These are phyloP conservation scores for Mucor velutinosus DNA, from an alignment of 371 early-diverging fungal species.

Conservation along the genomic window DNA sequence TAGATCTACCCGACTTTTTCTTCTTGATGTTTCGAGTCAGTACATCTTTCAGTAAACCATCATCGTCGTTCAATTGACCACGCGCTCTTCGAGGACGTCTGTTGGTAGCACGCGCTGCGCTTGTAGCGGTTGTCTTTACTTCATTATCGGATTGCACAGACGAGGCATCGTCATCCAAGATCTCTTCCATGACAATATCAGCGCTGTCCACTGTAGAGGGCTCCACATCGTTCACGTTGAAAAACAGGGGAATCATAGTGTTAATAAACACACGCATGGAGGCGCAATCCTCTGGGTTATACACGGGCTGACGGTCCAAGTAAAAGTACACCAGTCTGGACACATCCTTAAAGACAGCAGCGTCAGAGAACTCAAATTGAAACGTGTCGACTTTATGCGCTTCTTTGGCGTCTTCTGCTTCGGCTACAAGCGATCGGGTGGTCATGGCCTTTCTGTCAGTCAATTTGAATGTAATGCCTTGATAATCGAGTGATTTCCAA, in stretches of 20 bases:
- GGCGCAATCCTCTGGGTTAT: slow-evolving; percentile 65
- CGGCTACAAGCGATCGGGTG: slow-evolving; percentile 75
- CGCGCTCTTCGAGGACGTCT: slow-evolving; percentile 5
- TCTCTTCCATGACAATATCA: slow-evolving; percentile 42
- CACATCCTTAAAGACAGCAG: slow-evolving; percentile 66
- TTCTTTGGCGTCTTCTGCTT: slow-evolving; percentile 77
- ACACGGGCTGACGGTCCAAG: slow-evolving; percentile 53
- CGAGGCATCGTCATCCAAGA: slow-evolving; percentile 28
- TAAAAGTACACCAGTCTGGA: slow-evolving; percentile 60
- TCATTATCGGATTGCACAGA: slow-evolving; percentile 18
- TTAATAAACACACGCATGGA: slow-evolving; percentile 72
- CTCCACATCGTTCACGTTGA: slow-evolving; percentile 55
- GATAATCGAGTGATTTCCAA: slow-evolving; percentile 97
- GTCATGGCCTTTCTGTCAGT: slow-evolving; percentile 84
- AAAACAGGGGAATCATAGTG: slow-evolving; percentile 72
- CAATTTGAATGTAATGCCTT: slow-evolving; percentile 84
- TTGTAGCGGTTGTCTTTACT: neutral
- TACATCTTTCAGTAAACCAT: slow-evolving; percentile 26
- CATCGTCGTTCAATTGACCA: slow-evolving; percentile 12
- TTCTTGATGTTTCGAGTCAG: slow-evolving; percentile 21
- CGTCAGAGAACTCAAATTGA: slow-evolving; percentile 53
- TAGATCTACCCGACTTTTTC: neutral
- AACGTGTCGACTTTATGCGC: slow-evolving; percentile 22
- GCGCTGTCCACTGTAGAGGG: slow-evolving; percentile 31
- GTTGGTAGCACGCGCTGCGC: neutral